phyloP scores from a whole-genome alignment of 164 flowering plant species.

The Dillenia suffruticosa region DNA sequence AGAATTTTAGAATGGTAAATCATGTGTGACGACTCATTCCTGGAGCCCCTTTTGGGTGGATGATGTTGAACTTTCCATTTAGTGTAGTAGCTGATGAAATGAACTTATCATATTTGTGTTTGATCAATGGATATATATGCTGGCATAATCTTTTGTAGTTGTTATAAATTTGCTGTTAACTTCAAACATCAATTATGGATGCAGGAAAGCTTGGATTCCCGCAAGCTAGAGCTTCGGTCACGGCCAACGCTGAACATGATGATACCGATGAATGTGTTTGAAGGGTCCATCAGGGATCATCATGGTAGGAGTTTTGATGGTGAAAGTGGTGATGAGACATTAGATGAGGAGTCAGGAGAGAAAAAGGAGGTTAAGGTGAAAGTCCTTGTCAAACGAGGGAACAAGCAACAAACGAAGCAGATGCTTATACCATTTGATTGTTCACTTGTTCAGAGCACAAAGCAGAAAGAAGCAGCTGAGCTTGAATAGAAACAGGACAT shows the following conservation, averaged over 20 bases:
- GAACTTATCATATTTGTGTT: too few species aligned
- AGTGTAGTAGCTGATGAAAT: too few species aligned
- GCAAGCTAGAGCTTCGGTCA: constrained; percentile 69
- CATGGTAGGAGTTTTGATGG: constrained; percentile 66
- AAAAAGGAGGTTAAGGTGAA: constrained; percentile 74
- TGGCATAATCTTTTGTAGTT: too few species aligned
- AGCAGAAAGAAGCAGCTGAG: constrained; percentile 96
- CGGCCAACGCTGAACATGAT: constrained; percentile 83
- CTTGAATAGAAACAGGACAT: constrained; percentile 94
- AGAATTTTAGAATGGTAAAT: too few species aligned
- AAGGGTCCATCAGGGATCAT: constrained; percentile 72
- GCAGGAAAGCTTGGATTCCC: constrained; percentile 94
- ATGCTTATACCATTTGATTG: constrained; percentile 84
- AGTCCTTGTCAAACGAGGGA: constrained; percentile 92
- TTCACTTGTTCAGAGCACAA: constrained; percentile 84
- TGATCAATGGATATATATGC: too few species aligned
- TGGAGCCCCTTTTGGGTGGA: too few species aligned
- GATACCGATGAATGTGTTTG: constrained; percentile 89
- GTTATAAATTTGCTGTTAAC: too few species aligned
- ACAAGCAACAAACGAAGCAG: constrained; percentile 87
- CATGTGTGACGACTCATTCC: too few species aligned
- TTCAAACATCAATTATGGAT: background rate
- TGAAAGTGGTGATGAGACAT: constrained; percentile 85
- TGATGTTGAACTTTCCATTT: too few species aligned
- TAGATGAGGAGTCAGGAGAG: constrained; percentile 70